Conservation (phyloP, 2,329 filamentous ascomycete genomes). For the Alternaria sp. region DNA sequence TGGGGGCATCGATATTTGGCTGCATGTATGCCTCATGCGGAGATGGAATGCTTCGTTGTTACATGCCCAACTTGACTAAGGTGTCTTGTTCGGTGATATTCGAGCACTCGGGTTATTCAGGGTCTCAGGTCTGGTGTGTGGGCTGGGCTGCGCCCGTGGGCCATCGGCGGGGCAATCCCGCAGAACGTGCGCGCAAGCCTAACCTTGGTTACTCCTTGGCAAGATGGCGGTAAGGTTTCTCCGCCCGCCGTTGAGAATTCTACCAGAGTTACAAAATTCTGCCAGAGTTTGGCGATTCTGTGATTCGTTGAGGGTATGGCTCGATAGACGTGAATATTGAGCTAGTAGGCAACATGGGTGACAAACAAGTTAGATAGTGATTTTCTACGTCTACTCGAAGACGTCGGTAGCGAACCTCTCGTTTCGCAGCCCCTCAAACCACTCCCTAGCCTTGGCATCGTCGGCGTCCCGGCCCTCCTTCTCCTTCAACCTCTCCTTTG, state of each 20-base stretch:
- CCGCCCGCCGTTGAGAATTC: neutral
- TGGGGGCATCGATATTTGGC: neutral
- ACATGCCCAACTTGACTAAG: neutral
- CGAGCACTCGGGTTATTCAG: neutral
- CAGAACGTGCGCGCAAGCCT: neutral
- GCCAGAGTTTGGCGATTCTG: neutral
- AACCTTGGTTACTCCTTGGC: neutral
- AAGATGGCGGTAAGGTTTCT: neutral
- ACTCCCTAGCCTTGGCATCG: conserved; percentile 55
- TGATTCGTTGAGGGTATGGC: too few species aligned
- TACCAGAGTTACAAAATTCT: neutral
- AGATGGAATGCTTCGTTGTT: neutral
- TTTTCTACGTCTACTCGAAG: conserved; percentile 1
- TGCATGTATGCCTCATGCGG: neutral
- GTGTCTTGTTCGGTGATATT: neutral
- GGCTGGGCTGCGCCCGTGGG: neutral
- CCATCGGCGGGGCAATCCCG: neutral
- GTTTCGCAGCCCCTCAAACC: conserved; percentile 57
- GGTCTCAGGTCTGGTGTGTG: neutral
- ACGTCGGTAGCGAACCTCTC: conserved; percentile 45
- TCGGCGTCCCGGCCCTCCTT: conserved; percentile 47
- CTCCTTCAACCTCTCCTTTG: conserved; percentile 53
- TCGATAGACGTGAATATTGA: neutral
- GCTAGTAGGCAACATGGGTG: neutral
- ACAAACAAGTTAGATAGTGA: neutral